These are phyloP conservation scores for Aegilops tauschii DNA, from an alignment of 176 grass and related monocot genomes.

Conservation along the genomic window DNA sequence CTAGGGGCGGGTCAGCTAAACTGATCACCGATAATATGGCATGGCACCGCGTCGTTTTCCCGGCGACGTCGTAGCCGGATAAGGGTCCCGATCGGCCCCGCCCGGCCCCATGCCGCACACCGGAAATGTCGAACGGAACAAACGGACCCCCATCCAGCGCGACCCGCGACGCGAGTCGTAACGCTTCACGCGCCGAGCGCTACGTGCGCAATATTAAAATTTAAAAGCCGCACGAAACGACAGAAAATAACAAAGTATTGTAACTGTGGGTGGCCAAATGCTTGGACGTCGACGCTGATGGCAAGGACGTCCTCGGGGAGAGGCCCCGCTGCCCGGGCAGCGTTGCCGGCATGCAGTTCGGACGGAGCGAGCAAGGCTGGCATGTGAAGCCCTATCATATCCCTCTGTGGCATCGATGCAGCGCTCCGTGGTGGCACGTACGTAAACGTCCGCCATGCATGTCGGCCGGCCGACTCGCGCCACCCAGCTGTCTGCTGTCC, in stretches of 20 bases:
- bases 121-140: too few species aligned
- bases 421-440: background rate
- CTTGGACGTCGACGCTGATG: background rate
- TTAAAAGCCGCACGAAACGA: conserved; percentile 14
- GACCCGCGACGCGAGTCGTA: background rate
- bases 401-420: background rate
- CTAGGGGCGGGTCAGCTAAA: background rate
- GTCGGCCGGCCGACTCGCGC: background rate
- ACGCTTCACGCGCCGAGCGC: conserved; percentile 13
- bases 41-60: conserved; percentile 36
- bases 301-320: background rate
- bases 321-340: background rate
- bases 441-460: background rate
- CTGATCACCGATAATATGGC: background rate
- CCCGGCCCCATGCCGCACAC: background rate
- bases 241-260: background rate
- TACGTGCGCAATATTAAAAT: background rate
- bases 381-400: background rate
- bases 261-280: background rate
- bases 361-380: background rate
- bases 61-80: background rate
- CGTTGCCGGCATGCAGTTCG: background rate
- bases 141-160: background rate
- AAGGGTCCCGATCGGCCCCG: background rate
- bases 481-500: background rate